Evolutionary conservation across 1,284 basidiomycete genomes (phyloP).

Genomic region (Sanghuangporus sanghuang): DNA sequence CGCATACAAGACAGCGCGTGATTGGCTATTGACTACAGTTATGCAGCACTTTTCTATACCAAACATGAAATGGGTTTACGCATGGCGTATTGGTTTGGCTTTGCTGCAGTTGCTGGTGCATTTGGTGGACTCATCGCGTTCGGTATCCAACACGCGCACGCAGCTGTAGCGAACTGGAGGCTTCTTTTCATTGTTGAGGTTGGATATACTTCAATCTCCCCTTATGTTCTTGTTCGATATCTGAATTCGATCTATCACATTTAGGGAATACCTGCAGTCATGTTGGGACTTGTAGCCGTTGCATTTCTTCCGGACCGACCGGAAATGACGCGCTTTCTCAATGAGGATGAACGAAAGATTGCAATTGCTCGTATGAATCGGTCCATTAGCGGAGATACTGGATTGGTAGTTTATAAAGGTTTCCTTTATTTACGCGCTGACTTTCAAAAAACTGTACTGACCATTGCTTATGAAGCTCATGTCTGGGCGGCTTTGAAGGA

Average conservation of each 20-base stretch:
- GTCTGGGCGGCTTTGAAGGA: constrained; percentile 62
- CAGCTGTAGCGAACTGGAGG: constrained; percentile 53
- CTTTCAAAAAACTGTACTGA: neutral
- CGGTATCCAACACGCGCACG: constrained; percentile 55
- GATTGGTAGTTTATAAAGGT: constrained; percentile 64
- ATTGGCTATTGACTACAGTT: neutral
- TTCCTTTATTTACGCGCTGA: constrained; percentile 18
- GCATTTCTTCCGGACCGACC: constrained; percentile 73
- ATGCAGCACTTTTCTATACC: constrained; percentile 68
- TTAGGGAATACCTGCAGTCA: constrained; percentile 61
- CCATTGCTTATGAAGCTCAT: constrained; percentile 38
- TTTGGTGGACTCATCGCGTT: constrained; percentile 75
- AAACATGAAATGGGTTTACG: constrained; percentile 66
- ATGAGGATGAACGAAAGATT: constrained; percentile 65
- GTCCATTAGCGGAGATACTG: constrained; percentile 59
- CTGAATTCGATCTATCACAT: neutral
- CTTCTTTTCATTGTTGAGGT: constrained; percentile 77
- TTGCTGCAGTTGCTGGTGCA: constrained; percentile 74
- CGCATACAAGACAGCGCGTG: neutral
- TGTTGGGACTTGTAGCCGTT: constrained; percentile 62
- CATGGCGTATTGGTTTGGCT: constrained; percentile 76
- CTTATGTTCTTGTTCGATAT: neutral
- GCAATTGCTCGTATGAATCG: constrained; percentile 72
- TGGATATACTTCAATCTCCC: constrained; percentile 14
- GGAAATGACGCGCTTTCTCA: constrained; percentile 67